A percentile compares a stretch with the other conserved stretches of the same genome.
Conservation (phyloP, 768 basidiomycete genomes). For the Tulasnella sp. region DNA sequence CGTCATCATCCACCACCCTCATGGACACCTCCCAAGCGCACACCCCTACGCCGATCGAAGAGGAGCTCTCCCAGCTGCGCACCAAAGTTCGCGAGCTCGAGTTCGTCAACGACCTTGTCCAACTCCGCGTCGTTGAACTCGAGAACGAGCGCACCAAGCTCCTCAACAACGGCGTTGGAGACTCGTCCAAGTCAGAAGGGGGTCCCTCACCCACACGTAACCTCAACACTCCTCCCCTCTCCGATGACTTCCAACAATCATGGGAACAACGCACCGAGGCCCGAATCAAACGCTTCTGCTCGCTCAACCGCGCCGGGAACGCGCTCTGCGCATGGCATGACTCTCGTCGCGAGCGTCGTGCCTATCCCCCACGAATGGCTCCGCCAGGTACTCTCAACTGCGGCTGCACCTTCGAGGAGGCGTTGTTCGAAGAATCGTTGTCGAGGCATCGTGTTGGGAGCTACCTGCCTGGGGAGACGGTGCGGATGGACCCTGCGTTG, state of each 20-base stretch:
- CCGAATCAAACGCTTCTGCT: slow-evolving; percentile 60
- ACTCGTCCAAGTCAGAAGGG: background rate
- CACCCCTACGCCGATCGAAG: slow-evolving; percentile 25
- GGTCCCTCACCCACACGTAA: slow-evolving; percentile 8
- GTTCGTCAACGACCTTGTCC: slow-evolving; percentile 41
- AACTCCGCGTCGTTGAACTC: slow-evolving; percentile 38
- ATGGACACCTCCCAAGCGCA: slow-evolving; percentile 1
- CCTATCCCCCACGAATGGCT: slow-evolving; percentile 67
- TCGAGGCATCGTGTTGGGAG: slow-evolving; percentile 68
- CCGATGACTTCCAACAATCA: slow-evolving; percentile 37
- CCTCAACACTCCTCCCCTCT: background rate
- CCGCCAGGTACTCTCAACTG: slow-evolving; percentile 72
- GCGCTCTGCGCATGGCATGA: slow-evolving; percentile 87
- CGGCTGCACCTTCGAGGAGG: slow-evolving; percentile 74
- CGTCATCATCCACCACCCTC: background rate
- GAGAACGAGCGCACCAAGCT: slow-evolving; percentile 24
- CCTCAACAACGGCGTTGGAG: background rate
- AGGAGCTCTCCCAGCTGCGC: slow-evolving; percentile 45
- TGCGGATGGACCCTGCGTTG: slow-evolving; percentile 81
- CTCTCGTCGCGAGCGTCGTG: slow-evolving; percentile 69
- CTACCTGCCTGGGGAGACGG: slow-evolving; percentile 72
- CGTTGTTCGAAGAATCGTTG: slow-evolving; percentile 77
- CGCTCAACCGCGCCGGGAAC: slow-evolving; percentile 77
- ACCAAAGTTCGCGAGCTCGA: slow-evolving; percentile 54
- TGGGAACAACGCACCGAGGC: slow-evolving; percentile 69